phyloP scores from a whole-genome alignment of 2,329 filamentous ascomycete genomes.

The Thermomyces lanuginosus region DNA sequence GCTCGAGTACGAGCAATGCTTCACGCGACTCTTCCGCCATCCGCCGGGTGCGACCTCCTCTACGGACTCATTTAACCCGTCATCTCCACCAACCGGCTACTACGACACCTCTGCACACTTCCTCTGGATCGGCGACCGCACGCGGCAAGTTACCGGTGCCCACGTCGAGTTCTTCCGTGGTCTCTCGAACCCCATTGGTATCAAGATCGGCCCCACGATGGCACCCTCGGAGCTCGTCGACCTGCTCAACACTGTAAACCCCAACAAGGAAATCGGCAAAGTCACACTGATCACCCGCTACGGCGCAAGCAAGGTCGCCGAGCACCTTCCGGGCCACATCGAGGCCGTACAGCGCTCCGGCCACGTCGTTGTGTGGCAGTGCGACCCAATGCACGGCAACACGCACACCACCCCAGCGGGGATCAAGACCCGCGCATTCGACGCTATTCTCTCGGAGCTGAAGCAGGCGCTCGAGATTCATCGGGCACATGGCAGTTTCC shows the following conservation, averaged over 20 bases:
- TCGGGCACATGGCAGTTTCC: constrained; percentile 63
- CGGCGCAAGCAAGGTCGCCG: constrained; percentile 59
- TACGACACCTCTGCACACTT: constrained; percentile 95
- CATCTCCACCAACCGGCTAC: constrained; percentile 43
- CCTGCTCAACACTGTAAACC: constrained; percentile 76
- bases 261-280: constrained; percentile 66
- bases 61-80: constrained; percentile 12
- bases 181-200: constrained; percentile 85
- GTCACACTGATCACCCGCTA: constrained; percentile 94
- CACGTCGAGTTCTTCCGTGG: constrained; percentile 97
- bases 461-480: constrained; percentile 72
- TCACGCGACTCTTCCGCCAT: constrained; percentile 60
- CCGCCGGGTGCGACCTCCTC: constrained; percentile 33
- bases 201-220: constrained; percentile 89
- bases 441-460: constrained; percentile 76
- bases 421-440: constrained; percentile 85
- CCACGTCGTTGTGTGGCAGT: constrained; percentile 80
- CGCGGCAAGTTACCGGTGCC: constrained; percentile 76
- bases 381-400: constrained; percentile 95
- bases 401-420: constrained; percentile 51
- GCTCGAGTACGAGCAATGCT: constrained; percentile 79
- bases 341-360: constrained; percentile 68
- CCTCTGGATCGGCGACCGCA: constrained; percentile 96
- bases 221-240: constrained; percentile 56
- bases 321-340: constrained; percentile 70